Conservation (phyloP, 805 yeast species). For the Kregervanrija delftensis region DNA sequence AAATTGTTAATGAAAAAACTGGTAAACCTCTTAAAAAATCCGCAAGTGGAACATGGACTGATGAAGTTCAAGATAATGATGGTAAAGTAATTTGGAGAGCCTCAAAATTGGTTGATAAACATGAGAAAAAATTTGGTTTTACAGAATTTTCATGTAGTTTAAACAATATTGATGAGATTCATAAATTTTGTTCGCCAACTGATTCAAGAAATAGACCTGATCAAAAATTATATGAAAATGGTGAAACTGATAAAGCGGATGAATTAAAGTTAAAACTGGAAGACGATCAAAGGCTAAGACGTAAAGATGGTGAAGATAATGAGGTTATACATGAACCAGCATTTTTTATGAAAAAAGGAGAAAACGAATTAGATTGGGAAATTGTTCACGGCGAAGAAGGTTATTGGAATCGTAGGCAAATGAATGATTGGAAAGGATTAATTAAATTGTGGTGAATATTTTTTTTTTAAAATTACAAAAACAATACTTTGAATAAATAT, state of each 20-base stretch:
- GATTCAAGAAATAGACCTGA: constrained; percentile 93
- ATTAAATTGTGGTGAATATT: constrained; percentile 45
- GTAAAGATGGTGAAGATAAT: constrained; percentile 48
- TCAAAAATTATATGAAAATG: constrained; percentile 62
- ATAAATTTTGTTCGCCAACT: constrained; percentile 68
- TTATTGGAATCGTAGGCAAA: constrained; percentile 76
- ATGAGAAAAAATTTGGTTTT: constrained; percentile 72
- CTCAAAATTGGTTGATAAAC: constrained; percentile 54
- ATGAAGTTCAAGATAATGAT: constrained; percentile 41
- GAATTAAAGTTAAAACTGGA: constrained; percentile 60
- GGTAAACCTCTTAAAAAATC: constrained; percentile 29
- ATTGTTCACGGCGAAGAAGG: constrained; percentile 49
- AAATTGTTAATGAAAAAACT: constrained; percentile 30
- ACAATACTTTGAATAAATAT: not conserved
- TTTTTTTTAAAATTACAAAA: not conserved
- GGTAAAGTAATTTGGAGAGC: constrained; percentile 58
- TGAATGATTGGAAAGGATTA: constrained; percentile 53
- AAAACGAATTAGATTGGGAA: constrained; percentile 40
- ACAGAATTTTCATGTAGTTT: constrained; percentile 75
- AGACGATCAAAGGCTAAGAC: constrained; percentile 70
- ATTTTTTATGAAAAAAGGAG: constrained; percentile 49
- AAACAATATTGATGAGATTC: constrained; percentile 72
- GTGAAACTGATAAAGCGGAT: constrained; percentile 69
- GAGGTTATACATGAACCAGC: constrained; percentile 45
- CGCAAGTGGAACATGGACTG: constrained; percentile 81